A percentile compares a stretch with the other conserved stretches of the same genome.
These are phyloP conservation scores for Arthrobotrys musiformis DNA, from an alignment of 2,329 filamentous ascomycete genomes.

Conservation along the genomic window DNA sequence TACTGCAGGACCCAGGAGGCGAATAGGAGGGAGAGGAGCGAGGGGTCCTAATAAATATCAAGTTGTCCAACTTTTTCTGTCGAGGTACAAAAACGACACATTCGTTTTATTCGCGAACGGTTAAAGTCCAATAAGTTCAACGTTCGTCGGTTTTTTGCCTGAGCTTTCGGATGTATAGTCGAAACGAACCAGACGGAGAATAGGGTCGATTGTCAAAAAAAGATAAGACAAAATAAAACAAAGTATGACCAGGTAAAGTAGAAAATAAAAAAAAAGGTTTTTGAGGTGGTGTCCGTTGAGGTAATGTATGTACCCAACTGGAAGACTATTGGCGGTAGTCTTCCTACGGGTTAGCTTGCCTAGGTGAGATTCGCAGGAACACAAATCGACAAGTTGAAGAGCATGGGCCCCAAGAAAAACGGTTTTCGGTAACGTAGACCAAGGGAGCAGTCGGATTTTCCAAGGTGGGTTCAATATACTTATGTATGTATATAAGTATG, in stretches of 20 bases:
- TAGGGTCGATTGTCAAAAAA: slow-evolving; percentile 29
- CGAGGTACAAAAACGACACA: slow-evolving; percentile 46
- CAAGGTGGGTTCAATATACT: slow-evolving; percentile 33
- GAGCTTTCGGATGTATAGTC: slow-evolving; percentile 46
- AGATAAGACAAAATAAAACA: slow-evolving; percentile 14
- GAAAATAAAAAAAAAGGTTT: slow-evolving; percentile 4
- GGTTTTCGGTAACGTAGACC: slow-evolving; percentile 32
- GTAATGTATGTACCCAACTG: slow-evolving; percentile 46
- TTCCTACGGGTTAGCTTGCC: slow-evolving; percentile 50
- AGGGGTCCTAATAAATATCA: slow-evolving; percentile 38
- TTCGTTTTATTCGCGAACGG: slow-evolving; percentile 44
- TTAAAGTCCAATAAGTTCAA: slow-evolving; percentile 48
- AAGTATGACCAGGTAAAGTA: not conserved
- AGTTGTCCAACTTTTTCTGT: slow-evolving; percentile 42
- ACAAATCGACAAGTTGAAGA: slow-evolving; percentile 47
- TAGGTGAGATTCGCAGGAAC: slow-evolving; percentile 49
- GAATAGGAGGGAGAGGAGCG: slow-evolving; percentile 19
- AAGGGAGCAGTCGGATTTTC: slow-evolving; percentile 31
- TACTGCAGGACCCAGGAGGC: slow-evolving; percentile 32
- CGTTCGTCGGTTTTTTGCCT: slow-evolving; percentile 44
- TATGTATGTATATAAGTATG: slow-evolving; percentile 31
- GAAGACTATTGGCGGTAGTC: slow-evolving; percentile 51
- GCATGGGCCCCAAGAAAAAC: slow-evolving; percentile 50
- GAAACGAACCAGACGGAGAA: slow-evolving; percentile 49
- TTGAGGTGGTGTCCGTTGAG: slow-evolving; percentile 47